Conservation (phyloP, 371 early-diverging fungal genomes). For the Nematocida ausubeli region DNA sequence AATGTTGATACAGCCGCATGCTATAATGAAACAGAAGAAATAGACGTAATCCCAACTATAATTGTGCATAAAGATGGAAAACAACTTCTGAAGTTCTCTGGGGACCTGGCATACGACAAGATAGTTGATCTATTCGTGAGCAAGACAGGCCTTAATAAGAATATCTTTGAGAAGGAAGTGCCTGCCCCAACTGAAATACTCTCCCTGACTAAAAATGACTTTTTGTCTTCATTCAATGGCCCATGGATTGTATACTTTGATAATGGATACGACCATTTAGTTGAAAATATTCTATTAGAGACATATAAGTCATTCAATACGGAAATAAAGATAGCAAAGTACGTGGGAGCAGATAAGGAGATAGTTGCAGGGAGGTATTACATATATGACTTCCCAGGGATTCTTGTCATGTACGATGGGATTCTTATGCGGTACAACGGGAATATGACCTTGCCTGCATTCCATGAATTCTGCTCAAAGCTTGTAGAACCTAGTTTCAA, state of each 20-base stretch:
- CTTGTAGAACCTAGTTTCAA: constrained; percentile 65
- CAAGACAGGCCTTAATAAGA: constrained; percentile 35
- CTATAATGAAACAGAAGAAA: constrained; percentile 48
- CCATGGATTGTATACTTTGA: constrained; percentile 69
- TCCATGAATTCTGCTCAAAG: constrained; percentile 60
- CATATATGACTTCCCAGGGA: constrained; percentile 64
- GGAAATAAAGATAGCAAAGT: constrained; percentile 66
- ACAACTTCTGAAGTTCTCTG: constrained; percentile 58
- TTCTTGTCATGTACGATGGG: constrained; percentile 67
- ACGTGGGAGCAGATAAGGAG: constrained; percentile 57
- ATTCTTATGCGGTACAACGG: constrained; percentile 62
- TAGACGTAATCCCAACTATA: constrained; percentile 65
- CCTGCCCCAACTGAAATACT: constrained; percentile 44
- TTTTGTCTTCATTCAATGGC: constrained; percentile 67
- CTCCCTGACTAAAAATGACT: constrained; percentile 60
- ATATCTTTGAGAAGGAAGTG: constrained; percentile 46
- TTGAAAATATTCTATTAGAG: constrained; percentile 58
- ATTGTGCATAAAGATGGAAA: constrained; percentile 59
- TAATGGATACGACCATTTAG: constrained; percentile 46
- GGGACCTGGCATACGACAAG: constrained; percentile 33
- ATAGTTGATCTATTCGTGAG: constrained; percentile 11
- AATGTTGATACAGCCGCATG: constrained; percentile 65
- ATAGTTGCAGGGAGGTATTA: constrained; percentile 62
- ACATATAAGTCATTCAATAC: constrained; percentile 59
- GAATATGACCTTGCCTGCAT: constrained; percentile 28